A percentile compares a stretch with the other conserved stretches of the same genome.
Evolutionary conservation across 78 protist species (phyloP).

Genomic region (Polysphondylium violaceum): DNA sequence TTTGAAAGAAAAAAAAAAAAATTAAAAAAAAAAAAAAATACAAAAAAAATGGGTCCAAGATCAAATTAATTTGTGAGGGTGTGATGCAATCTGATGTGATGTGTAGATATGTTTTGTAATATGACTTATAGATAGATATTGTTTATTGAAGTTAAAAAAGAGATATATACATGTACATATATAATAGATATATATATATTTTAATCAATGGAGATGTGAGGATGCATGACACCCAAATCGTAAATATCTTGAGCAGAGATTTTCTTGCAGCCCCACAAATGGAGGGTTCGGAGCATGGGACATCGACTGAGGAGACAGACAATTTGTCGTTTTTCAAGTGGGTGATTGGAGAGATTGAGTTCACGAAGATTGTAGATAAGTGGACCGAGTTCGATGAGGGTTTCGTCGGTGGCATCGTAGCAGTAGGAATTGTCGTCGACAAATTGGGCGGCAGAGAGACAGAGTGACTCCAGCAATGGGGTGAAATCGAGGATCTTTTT

Average conservation of each 20-base stretch:
- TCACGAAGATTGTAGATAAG: constrained; percentile 18
- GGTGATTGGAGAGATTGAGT: constrained; percentile 24
- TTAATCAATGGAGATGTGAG: constrained; percentile 40
- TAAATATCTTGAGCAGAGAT: background rate
- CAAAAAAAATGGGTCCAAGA: too few species aligned
- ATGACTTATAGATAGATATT: too few species aligned
- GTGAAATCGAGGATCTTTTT: background rate
- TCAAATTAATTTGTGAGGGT: too few species aligned
- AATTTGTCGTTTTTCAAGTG: constrained; percentile 25
- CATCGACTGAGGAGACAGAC: background rate
- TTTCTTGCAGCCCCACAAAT: constrained; percentile 29
- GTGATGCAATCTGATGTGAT: too few species aligned
- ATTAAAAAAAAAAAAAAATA: too few species aligned
- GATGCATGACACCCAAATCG: constrained; percentile 14
- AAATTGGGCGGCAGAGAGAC: background rate
- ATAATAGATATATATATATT: background rate
- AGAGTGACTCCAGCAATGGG: constrained; percentile 1
- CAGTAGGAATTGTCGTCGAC: constrained; percentile 10
- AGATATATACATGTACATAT: too few species aligned
- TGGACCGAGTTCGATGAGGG: background rate
- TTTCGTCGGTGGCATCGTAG: background rate
- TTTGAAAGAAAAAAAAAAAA: too few species aligned
- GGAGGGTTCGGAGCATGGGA: background rate
- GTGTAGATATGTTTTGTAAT: too few species aligned
- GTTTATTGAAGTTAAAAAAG: too few species aligned